These are phyloP conservation scores for Colletotrichum sojae DNA, from an alignment of 2,329 filamentous ascomycete genomes.

Conservation along the genomic window DNA sequence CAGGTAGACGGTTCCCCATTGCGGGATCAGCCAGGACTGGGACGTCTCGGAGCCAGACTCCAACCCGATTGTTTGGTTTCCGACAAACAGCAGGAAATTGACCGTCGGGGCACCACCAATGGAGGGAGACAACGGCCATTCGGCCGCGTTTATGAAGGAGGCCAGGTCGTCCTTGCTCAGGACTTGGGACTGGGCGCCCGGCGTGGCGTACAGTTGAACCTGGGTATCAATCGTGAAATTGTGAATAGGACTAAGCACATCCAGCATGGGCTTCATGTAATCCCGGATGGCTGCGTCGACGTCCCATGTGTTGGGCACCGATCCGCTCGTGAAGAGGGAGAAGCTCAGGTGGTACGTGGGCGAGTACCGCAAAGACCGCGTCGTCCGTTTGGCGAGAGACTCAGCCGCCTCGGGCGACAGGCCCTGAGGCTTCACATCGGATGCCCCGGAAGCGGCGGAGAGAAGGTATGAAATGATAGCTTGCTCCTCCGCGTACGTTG, in stretches of 20 bases:
- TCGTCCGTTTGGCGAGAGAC: slow-evolving; percentile 78
- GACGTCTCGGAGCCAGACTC: slow-evolving; percentile 63
- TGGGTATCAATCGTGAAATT: slow-evolving; percentile 98
- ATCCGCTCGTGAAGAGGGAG: slow-evolving; percentile 88
- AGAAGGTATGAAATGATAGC: slow-evolving; percentile 84
- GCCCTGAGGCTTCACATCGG: slow-evolving; percentile 60
- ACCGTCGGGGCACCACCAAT: slow-evolving; percentile 94
- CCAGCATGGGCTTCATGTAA: slow-evolving; percentile 86
- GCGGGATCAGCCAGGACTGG: slow-evolving; percentile 89
- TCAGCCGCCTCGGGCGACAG: slow-evolving; percentile 67
- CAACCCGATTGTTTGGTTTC: slow-evolving; percentile 78
- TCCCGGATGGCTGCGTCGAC: slow-evolving; percentile 85
- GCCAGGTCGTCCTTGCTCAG: slow-evolving; percentile 89
- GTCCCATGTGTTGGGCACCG: slow-evolving; percentile 89
- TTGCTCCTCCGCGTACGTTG: slow-evolving; percentile 89
- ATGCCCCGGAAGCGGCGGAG: slow-evolving; percentile 69
- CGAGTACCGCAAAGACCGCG: slow-evolving; percentile 89
- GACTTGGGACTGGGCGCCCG: slow-evolving; percentile 73
- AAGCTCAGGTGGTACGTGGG: slow-evolving; percentile 96
- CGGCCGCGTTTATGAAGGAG: slow-evolving; percentile 96
- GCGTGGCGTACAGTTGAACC: slow-evolving; percentile 91
- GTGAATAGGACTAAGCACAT: slow-evolving; percentile 85
- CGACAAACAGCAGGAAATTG: slow-evolving; percentile 95
- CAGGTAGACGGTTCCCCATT: slow-evolving; percentile 85
- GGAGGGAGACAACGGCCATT: slow-evolving; percentile 96